Evolutionary conservation across 2,329 filamentous ascomycete genomes (phyloP), one percentile per base, ranked within the genome.

Genomic region (Aspergillus phoenicis): DNA sequence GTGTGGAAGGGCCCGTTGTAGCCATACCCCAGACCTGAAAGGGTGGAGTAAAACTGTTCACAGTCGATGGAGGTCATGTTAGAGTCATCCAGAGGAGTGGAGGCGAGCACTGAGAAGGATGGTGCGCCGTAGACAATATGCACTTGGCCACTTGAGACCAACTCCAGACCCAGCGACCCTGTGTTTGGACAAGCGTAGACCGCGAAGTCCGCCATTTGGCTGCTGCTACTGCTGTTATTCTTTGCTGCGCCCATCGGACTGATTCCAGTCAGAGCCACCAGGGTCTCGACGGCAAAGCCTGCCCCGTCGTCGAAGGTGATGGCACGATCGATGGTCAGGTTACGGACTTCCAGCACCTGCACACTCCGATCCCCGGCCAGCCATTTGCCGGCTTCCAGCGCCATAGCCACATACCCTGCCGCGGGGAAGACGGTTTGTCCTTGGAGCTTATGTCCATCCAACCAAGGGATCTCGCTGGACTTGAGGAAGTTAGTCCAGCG

Each of bases 401-500:
- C 62, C 47, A 64, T 55, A n/a, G 30, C 38, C 5, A 62, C 33
- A 45, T 64, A 64, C 5, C 62, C 70, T 8, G 70, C 64, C 30
- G 63, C 71, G 2, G 71, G 71, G 48, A 67, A 72, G 2, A 74
- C 54, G 10, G 62, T 57, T 36, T 66, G 59, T 4, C 63, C 63
- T 13, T 68, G 64, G 15, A 74, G 48, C 13, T 52, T 52, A 51
- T 74, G 71, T 13, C 61, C 66, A 4, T 30, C 41, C 8, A 74
- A 51, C 71, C 70, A 73, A 6, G 69, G 66, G 13, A 70, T 30
- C 45, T 72, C 69, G 11, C 22, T 38, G 11, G 63, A 22, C 4
- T 52, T 38, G 15, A 72, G 54, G 8, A 64, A 36, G 33, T 66
- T 67, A 10, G 62, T 58, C 67, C 67, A 72, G 1, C 57, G 52